phyloP scores from a whole-genome alignment of 805 yeast genomes.

The Clavispora phyllophila region DNA sequence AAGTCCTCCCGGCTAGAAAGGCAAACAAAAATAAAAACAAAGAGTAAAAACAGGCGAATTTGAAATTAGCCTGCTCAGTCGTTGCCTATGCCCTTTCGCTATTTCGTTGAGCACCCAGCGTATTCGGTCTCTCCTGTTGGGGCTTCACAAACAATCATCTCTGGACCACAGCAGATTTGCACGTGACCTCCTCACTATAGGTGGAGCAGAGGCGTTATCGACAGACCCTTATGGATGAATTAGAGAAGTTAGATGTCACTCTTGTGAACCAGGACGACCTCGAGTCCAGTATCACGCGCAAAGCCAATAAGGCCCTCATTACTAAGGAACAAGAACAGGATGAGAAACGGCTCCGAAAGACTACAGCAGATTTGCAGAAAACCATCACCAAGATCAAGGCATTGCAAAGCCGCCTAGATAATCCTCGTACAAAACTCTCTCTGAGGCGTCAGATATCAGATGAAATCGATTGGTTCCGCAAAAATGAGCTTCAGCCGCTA shows the following conservation, averaged over 20 bases:
- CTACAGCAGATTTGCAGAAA: slow-evolving; percentile 45
- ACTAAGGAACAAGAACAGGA: slow-evolving; percentile 70
- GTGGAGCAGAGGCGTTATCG: not conserved
- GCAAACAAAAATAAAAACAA: too few relatives aligned
- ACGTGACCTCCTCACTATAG: not conserved
- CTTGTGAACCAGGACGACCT: slow-evolving; percentile 75
- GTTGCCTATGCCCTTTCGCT: too few relatives aligned
- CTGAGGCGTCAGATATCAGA: slow-evolving; percentile 49
- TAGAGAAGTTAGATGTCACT: slow-evolving; percentile 30
- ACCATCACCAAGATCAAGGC: slow-evolving; percentile 38
- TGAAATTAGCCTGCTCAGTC: too few relatives aligned
- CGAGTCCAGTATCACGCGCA: slow-evolving; percentile 65
- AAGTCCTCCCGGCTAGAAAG: too few relatives aligned
- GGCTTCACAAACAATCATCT: too few relatives aligned
- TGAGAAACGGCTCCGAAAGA: slow-evolving; percentile 65
- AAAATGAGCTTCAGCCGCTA: slow-evolving; percentile 49
- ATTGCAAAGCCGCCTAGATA: slow-evolving; percentile 45
- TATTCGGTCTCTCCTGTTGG: not conserved
- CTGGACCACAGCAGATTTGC: not conserved
- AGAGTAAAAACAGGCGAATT: too few relatives aligned
- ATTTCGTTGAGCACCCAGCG: too few relatives aligned
- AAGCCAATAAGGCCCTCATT: slow-evolving; percentile 60
- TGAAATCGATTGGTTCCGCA: slow-evolving; percentile 49
- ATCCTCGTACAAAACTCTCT: slow-evolving; percentile 59
- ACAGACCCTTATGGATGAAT: not conserved